These are phyloP conservation scores for Pestalotiopsis sp. DNA, from an alignment of 2,329 filamentous ascomycete genomes.

Conservation along the genomic window DNA sequence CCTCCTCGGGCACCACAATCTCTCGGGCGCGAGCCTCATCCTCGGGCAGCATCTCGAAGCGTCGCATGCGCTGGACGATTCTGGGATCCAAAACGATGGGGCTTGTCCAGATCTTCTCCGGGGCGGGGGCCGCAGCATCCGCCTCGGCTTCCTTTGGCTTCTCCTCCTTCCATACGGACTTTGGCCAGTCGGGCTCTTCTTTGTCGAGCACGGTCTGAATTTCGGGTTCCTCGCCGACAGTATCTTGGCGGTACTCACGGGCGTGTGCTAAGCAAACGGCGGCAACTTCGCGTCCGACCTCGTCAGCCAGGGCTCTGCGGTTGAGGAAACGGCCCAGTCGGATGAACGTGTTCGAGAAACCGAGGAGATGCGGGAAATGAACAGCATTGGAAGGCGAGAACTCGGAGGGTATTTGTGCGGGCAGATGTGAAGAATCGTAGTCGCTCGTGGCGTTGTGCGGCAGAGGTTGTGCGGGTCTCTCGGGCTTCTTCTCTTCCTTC, in stretches of 20 bases:
- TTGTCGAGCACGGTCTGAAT: conserved; percentile 65
- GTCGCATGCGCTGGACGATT: conserved; percentile 78
- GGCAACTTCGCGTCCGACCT: conserved; percentile 84
- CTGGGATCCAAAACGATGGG: conserved; percentile 76
- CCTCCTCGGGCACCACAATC: conserved; percentile 67
- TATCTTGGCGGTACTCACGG: conserved; percentile 51
- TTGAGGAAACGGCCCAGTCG: conserved; percentile 88
- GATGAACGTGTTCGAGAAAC: conserved; percentile 86
- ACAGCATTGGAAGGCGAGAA: conserved; percentile 76
- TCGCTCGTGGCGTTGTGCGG: conserved; percentile 75
- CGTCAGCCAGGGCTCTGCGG: conserved; percentile 81
- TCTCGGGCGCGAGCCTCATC: conserved; percentile 68
- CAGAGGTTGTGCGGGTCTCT: conserved; percentile 63
- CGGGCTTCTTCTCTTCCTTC: conserved; percentile 54
- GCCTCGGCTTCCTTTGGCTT: conserved; percentile 40
- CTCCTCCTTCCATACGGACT: conserved; percentile 67
- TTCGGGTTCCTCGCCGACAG: conserved; percentile 49
- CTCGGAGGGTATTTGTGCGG: conserved; percentile 66
- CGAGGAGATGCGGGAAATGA: conserved; percentile 85
- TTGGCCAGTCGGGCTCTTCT: conserved; percentile 85
- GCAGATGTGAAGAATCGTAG: conserved; percentile 69
- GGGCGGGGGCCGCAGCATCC: conserved; percentile 15
- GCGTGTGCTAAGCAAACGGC: conserved; percentile 72
- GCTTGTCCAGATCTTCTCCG: conserved; percentile 69
- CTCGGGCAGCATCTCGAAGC: conserved; percentile 70